phyloP scores from a whole-genome alignment of 2,329 filamentous ascomycete genomes.

The Phoma sp. region DNA sequence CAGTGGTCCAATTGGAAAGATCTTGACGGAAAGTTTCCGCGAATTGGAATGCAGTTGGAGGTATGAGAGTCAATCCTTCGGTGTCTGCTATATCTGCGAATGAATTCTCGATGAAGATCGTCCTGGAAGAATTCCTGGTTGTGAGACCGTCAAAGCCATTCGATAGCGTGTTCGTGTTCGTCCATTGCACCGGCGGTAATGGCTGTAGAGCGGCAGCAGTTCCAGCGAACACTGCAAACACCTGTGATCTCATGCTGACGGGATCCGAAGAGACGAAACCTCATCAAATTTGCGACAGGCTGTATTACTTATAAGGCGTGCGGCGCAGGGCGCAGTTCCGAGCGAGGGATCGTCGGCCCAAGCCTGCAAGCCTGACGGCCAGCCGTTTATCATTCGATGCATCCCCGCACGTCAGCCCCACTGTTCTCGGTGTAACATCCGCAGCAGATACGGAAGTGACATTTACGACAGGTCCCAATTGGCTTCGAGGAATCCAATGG shows the following conservation, averaged over 20 bases:
- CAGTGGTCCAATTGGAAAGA: constrained; percentile 49
- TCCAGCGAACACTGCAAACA: constrained; percentile 16
- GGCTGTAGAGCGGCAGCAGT: constrained; percentile 45
- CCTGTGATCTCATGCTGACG: constrained; percentile 22
- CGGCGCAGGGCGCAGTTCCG: not conserved
- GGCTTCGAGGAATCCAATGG: not conserved
- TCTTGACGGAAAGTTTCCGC: constrained; percentile 56
- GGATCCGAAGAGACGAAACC: not conserved
- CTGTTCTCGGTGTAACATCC: constrained; percentile 15
- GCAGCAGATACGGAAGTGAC: not conserved
- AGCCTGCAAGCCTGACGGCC: not conserved
- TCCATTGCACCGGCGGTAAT: constrained; percentile 48
- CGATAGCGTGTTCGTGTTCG: constrained; percentile 13
- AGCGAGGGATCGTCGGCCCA: constrained; percentile 4
- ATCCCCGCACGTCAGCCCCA: constrained; percentile 17
- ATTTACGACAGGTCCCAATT: not conserved
- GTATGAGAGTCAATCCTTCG: constrained; percentile 58
- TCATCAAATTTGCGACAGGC: not conserved
- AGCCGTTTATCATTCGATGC: constrained; percentile 8
- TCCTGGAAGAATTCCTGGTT: constrained; percentile 27
- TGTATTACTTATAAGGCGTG: constrained; percentile 5
- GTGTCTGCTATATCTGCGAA: constrained; percentile 52
- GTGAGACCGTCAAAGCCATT: constrained; percentile 30
- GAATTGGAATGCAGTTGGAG: constrained; percentile 58
- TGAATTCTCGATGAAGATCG: constrained; percentile 51